Conservation (phyloP, 352 stramenopile species). For the Hyaloperonospora brassicae region DNA sequence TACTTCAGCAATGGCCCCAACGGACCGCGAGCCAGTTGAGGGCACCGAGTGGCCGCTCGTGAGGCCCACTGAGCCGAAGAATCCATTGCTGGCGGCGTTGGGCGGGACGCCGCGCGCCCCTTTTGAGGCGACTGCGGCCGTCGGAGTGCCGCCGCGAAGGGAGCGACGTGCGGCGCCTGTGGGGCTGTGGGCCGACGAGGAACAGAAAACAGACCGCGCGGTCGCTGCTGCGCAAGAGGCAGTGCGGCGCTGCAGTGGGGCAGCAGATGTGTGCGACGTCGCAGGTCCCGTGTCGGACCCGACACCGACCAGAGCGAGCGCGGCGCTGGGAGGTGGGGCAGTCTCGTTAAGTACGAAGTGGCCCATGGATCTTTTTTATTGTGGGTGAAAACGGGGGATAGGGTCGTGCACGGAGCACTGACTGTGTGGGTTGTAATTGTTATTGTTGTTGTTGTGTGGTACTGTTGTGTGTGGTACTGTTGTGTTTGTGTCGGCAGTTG, state of each 20-base stretch:
- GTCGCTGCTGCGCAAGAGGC: too few species aligned
- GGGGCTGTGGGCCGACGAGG: too few species aligned
- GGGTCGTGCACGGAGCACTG: not conserved
- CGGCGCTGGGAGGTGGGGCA: too few species aligned
- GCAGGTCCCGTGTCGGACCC: too few species aligned
- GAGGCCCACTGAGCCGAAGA: constrained; percentile 30
- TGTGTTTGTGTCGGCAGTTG: constrained; percentile 1
- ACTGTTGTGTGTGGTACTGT: not conserved
- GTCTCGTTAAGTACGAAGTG: too few species aligned
- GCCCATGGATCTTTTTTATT: too few species aligned
- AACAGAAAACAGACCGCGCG: too few species aligned
- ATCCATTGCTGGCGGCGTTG: constrained; percentile 53
- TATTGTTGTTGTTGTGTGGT: constrained; percentile 2
- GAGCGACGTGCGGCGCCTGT: too few species aligned
- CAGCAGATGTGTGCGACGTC: too few species aligned
- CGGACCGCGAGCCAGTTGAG: constrained; percentile 10
- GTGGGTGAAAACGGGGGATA: too few species aligned
- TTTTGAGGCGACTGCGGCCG: constrained; percentile 9
- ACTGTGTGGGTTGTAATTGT: not conserved
- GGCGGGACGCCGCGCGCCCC: constrained; percentile 46
- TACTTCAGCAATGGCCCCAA: constrained; percentile 7
- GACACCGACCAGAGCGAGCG: too few species aligned
- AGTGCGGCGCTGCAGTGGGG: too few species aligned
- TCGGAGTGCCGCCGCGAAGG: constrained; percentile 19
- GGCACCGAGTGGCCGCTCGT: constrained; percentile 17